Conservation (phyloP, 2,329 filamentous ascomycete species). For the Pestalotiopsis sp. region DNA sequence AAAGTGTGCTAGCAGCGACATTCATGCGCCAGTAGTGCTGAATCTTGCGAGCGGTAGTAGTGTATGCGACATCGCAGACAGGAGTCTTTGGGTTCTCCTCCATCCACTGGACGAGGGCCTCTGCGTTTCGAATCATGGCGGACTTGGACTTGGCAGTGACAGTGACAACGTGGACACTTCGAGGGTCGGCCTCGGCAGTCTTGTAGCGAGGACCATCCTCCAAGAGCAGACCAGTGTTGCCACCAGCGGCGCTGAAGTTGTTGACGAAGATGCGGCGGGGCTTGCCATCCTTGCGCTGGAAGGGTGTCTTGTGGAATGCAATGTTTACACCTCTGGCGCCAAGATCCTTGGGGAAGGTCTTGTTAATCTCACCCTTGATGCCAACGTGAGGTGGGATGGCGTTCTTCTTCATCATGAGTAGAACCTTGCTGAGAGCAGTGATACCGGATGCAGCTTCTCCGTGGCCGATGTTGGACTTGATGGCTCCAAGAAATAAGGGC, state of each 20-base stretch:
- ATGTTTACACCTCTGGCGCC: slow-evolving; percentile 61
- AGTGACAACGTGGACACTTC: slow-evolving; percentile 60
- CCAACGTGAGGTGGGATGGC: slow-evolving; percentile 68
- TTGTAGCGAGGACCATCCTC: slow-evolving; percentile 57
- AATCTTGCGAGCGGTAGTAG: slow-evolving; percentile 66
- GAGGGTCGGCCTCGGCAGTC: slow-evolving; percentile 46
- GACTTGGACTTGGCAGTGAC: slow-evolving; percentile 59
- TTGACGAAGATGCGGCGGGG: slow-evolving; percentile 60
- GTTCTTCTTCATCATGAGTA: slow-evolving; percentile 67
- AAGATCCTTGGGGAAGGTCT: slow-evolving; percentile 59
- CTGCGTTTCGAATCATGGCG: slow-evolving; percentile 61
- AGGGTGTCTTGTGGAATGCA: slow-evolving; percentile 54
- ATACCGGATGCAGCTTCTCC: slow-evolving; percentile 64
- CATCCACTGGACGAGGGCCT: slow-evolving; percentile 57
- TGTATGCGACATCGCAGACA: slow-evolving; percentile 64
- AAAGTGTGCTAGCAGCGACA: slow-evolving; percentile 43
- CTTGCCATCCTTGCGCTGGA: slow-evolving; percentile 49
- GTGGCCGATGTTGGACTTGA: slow-evolving; percentile 68
- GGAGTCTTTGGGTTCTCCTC: slow-evolving; percentile 53
- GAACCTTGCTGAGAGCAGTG: slow-evolving; percentile 65
- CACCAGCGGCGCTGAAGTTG: slow-evolving; percentile 73
- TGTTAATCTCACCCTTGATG: slow-evolving; percentile 67
- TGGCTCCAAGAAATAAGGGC: slow-evolving; percentile 64
- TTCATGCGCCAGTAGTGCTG: slow-evolving; percentile 62
- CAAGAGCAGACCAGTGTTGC: slow-evolving; percentile 69